Percentiles rank a stretch among this genome's conserved stretches.
These are phyloP conservation scores for Globisporangium viniferum DNA, from an alignment of 352 stramenopile genomes.

Conservation along the genomic window DNA sequence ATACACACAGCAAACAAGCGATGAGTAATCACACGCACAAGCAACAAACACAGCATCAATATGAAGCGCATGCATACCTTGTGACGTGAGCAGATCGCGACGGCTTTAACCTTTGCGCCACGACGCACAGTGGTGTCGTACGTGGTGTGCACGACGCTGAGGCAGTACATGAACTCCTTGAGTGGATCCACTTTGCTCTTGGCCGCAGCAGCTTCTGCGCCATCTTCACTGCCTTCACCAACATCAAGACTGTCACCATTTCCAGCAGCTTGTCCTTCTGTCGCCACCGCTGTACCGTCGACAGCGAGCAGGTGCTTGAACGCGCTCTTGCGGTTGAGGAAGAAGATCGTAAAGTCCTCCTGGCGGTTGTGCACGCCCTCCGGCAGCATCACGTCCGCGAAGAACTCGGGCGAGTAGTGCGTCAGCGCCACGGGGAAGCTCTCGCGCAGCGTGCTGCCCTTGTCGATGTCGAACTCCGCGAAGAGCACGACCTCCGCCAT, in stretches of 20 bases:
- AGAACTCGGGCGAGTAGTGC: conserved; percentile 87
- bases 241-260: neutral
- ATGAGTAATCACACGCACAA: neutral
- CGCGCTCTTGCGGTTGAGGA: conserved; percentile 69
- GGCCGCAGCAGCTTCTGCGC: conserved; percentile 3
- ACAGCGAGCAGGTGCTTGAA: conserved; percentile 5
- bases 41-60: neutral
- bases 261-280: neutral
- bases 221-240: neutral
- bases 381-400: conserved; percentile 86
- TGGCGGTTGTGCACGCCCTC: conserved; percentile 87
- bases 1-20: conserved; percentile 13
- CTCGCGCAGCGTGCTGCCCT: conserved; percentile 78
- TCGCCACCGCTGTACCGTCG: neutral
- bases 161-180: conserved; percentile 83
- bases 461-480: conserved; percentile 86
- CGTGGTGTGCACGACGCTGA: conserved; percentile 82
- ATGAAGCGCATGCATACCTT: conserved; percentile 33
- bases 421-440: conserved; percentile 58
- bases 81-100: conserved; percentile 77
- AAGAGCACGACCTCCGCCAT: conserved; percentile 77
- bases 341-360: conserved; percentile 86
- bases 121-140: conserved; percentile 70
- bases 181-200: conserved; percentile 33
- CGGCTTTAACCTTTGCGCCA: conserved; percentile 77